Conservation (phyloP, 805 yeast genomes). For the Lipomyces japonicus region DNA sequence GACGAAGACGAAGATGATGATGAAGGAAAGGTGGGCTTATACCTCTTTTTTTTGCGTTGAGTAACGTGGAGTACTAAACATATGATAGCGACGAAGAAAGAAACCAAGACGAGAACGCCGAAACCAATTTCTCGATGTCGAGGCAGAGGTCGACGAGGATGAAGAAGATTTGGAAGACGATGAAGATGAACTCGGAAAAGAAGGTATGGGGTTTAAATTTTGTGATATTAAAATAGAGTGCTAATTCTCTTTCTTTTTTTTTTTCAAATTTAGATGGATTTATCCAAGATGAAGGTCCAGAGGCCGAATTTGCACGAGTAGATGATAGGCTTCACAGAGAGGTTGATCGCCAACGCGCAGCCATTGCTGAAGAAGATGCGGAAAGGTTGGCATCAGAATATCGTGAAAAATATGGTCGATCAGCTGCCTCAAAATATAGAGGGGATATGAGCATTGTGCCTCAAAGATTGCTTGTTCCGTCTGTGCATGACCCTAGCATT, state of each 20-base stretch:
- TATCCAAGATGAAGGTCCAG: constrained; percentile 55
- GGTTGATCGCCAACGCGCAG: constrained; percentile 80
- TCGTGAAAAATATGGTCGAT: constrained; percentile 87
- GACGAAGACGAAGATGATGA: too few relatives aligned
- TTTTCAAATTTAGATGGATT: constrained; percentile 45
- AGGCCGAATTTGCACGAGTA: constrained; percentile 44
- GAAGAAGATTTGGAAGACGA: constrained; percentile 93
- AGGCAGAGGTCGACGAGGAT: constrained; percentile 97
- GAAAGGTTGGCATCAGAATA: constrained; percentile 88
- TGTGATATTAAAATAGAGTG: constrained; percentile 42
- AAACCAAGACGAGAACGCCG: constrained; percentile 47
- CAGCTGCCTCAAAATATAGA: constrained; percentile 72
- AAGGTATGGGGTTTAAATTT: constrained; percentile 42
- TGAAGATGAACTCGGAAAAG: constrained; percentile 85
- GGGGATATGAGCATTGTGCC: constrained; percentile 86
- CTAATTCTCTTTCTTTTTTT: neutral
- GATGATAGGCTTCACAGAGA: constrained; percentile 88
- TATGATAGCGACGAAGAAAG: constrained; percentile 32
- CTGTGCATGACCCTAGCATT: constrained; percentile 92
- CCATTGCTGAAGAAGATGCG: constrained; percentile 89
- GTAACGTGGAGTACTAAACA: neutral
- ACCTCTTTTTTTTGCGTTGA: neutral
- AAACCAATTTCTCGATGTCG: constrained; percentile 94
- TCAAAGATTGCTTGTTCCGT: constrained; percentile 87
- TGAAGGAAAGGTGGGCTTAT: constrained; percentile 47